Percentiles rank a stretch among this genome's conserved stretches.
phyloP scores from a whole-genome alignment of 345 rosid species.

The Dovyalis caffra region DNA sequence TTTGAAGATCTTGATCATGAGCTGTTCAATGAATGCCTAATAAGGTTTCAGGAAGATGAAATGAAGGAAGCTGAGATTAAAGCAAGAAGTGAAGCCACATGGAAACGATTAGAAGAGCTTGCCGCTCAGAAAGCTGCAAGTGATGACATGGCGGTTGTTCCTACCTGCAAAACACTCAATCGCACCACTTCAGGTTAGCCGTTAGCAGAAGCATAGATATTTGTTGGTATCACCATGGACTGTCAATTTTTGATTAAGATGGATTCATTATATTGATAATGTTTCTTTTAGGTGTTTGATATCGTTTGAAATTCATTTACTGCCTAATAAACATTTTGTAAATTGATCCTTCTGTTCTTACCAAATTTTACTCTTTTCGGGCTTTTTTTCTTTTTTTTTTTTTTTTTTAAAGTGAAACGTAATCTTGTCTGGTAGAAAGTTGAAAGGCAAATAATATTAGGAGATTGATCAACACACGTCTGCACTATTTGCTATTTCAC shows the following conservation, averaged over 20 bases:
- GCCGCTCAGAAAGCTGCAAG: conserved; percentile 9
- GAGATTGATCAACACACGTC: neutral
- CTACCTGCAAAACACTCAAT: neutral
- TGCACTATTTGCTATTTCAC: no score
- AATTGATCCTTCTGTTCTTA: conserved; percentile 11
- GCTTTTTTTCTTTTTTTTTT: neutral
- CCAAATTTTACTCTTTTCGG: neutral
- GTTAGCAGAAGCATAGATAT: conserved; percentile 12
- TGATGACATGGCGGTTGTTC: neutral
- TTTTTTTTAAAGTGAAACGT: neutral
- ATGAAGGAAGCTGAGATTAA: conserved; percentile 12
- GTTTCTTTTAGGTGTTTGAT: neutral
- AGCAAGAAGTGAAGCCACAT: conserved; percentile 18
- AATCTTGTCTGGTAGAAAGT: neutral
- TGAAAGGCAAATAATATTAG: neutral
- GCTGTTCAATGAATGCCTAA: conserved; percentile 22
- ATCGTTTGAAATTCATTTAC: neutral
- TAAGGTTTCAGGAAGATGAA: conserved; percentile 20
- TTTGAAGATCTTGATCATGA: conserved; percentile 28
- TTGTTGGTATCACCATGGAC: conserved; percentile 9
- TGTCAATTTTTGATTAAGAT: conserved; percentile 10
- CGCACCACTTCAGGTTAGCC: conserved; percentile 14
- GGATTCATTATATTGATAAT: conserved; percentile 10
- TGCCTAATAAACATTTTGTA: conserved; percentile 14
- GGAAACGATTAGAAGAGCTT: conserved; percentile 24